Conservation (phyloP, 768 basidiomycete genomes). For the Chlorophyllum brunneum region DNA sequence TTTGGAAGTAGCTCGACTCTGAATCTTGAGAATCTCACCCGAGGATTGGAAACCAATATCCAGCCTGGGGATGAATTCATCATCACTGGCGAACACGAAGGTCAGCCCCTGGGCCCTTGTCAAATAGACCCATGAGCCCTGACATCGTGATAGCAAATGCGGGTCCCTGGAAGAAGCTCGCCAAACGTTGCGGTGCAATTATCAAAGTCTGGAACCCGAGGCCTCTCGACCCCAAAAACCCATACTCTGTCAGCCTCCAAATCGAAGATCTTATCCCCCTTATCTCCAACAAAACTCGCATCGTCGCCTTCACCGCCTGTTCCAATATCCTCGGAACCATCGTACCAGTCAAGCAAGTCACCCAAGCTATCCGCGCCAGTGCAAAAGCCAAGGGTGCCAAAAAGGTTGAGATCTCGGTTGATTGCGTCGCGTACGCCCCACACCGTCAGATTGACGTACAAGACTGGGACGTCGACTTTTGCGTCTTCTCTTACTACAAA, state of each 20-base stretch:
- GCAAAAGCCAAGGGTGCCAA: slow-evolving; percentile 48
- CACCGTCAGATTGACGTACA: slow-evolving; percentile 69
- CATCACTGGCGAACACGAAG: slow-evolving; percentile 78
- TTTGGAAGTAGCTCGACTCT: slow-evolving; percentile 66
- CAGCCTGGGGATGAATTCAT: slow-evolving; percentile 68
- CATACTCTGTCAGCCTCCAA: slow-evolving; percentile 58
- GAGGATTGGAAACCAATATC: slow-evolving; percentile 54
- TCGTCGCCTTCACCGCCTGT: slow-evolving; percentile 71
- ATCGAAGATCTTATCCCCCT: slow-evolving; percentile 57
- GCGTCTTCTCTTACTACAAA: slow-evolving; percentile 74
- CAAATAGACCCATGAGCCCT: neutral
- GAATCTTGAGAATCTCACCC: slow-evolving; percentile 65
- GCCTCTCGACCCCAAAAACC: slow-evolving; percentile 49
- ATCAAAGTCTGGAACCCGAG: slow-evolving; percentile 59
- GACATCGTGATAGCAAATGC: slow-evolving; percentile 51
- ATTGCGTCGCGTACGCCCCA: slow-evolving; percentile 79
- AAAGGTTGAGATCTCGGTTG: slow-evolving; percentile 66
- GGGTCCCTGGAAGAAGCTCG: slow-evolving; percentile 75
- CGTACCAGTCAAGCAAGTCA: slow-evolving; percentile 55
- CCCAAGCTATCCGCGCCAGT: slow-evolving; percentile 44
- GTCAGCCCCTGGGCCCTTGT: slow-evolving; percentile 28
- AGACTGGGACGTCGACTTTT: slow-evolving; percentile 76
- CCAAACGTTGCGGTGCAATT: slow-evolving; percentile 47
- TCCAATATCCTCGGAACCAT: slow-evolving; percentile 74
- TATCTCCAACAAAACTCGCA: slow-evolving; percentile 59